Evolutionary conservation across 129 eudicot genomes (phyloP), one percentile per base, ranked within the genome.

Genomic region (Deinandra increscens): DNA sequence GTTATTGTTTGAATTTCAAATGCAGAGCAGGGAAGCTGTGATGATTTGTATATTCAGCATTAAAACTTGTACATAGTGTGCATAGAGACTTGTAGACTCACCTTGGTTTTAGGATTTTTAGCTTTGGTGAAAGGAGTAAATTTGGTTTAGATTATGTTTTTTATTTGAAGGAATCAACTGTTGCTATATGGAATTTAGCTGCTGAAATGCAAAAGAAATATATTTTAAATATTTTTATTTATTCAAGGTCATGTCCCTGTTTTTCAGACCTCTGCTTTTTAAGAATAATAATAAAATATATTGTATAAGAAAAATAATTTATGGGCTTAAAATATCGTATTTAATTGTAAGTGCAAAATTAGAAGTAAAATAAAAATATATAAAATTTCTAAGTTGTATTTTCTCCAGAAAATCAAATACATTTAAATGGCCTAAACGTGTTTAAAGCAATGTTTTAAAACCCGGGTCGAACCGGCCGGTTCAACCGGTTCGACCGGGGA

Each of bases 181-280:
- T 46, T 68, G 64, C 42, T 68, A 46, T 59, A 68, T 68, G 75
- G 80, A 68, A 76, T 69, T 68, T 68, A 59, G 70, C 68, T 75
- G 54, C 46, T 76, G 20, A 68, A 68, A 45, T 15, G 22, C 38
- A 41, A 44, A 70, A 39, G 53, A 54, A 55, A 10, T 26, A 3
- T 10, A 8, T 19, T 38, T 31, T 22, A 33, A 33, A 33, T 33
- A 33, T 36, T 36, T 36, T 36, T 36, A 36, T 36, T 36, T 36
- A 36, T 60, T 60, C 60, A 31, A 72, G 68, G 69, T 20, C 45
- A 31, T 60, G 38, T 36, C 19, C 5, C 12, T 34, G 36, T 33
- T 50, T 34, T 19, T 11, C 3, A 65, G 19, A 43, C n/a, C 19
- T 49, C n/a, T 7, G 37, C 49, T 39, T 54, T 26, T 59, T 29